Evolutionary conservation across 257 asterid genomes (phyloP).

Genomic region (Ocimum tenuiflorum): DNA sequence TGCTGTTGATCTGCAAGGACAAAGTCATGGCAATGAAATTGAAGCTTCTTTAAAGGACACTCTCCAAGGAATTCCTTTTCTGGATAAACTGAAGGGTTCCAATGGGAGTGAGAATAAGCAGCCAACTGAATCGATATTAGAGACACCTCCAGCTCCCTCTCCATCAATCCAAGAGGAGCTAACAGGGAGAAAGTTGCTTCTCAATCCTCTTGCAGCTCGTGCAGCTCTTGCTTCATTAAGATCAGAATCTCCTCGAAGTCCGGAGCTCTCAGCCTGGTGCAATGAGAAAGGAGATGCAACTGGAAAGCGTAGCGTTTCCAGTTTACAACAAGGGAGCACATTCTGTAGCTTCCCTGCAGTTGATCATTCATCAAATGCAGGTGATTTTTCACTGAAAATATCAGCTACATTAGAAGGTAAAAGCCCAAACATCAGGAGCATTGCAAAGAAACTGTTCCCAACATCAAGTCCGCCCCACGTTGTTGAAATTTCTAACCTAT

Average conservation of each 20-base stretch:
- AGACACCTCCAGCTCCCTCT: constrained; percentile 17
- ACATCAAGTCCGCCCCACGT: constrained; percentile 17
- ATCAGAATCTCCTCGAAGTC: constrained; percentile 31
- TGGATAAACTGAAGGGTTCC: constrained; percentile 1
- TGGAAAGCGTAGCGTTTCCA: neutral
- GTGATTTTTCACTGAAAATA: constrained; percentile 11
- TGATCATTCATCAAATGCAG: constrained; percentile 10
- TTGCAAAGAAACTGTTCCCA: constrained; percentile 37
- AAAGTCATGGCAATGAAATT: constrained; percentile 13
- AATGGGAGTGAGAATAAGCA: constrained; percentile 15
- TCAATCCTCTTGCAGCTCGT: constrained; percentile 59
- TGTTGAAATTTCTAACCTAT: constrained; percentile 15
- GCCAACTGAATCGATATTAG: constrained; percentile 5
- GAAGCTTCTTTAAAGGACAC: constrained; percentile 18
- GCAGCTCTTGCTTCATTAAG: constrained; percentile 61
- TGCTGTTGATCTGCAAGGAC: constrained; percentile 34
- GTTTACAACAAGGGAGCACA: neutral
- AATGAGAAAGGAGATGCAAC: constrained; percentile 14
- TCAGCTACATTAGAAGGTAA: constrained; percentile 19
- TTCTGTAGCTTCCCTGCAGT: constrained; percentile 3
- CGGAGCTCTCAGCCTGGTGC: constrained; percentile 10
- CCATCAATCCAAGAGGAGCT: constrained; percentile 21
- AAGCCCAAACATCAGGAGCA: constrained; percentile 21
- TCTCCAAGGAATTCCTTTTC: constrained; percentile 6
- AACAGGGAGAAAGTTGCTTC: constrained; percentile 27